phyloP scores from a whole-genome alignment of 2,329 filamentous ascomycete species.

The Verticillium klebahnii region DNA sequence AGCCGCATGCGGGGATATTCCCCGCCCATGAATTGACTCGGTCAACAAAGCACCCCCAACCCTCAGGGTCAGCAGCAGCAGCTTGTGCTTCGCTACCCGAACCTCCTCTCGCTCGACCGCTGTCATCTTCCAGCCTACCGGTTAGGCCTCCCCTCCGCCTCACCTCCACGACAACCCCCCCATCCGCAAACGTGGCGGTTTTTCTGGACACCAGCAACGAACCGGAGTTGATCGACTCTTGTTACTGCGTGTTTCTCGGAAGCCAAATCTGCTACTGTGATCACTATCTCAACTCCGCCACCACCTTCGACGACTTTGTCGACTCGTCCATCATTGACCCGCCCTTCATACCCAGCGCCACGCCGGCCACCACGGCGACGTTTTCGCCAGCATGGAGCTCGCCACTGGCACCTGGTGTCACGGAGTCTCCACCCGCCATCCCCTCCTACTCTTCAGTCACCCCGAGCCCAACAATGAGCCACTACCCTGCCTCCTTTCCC shows the following conservation, averaged over 20 bases:
- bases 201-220: constrained; percentile 11
- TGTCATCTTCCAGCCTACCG: not conserved
- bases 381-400: constrained; percentile 11
- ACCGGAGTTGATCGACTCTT: constrained; percentile 12
- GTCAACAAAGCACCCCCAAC: constrained; percentile 13
- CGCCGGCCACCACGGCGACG: not conserved
- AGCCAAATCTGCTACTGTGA: constrained; percentile 12
- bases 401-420: constrained; percentile 15
- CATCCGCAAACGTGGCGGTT: constrained; percentile 12
- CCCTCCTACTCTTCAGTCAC: constrained; percentile 13
- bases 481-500: constrained; percentile 5
- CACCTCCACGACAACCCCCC: not conserved
- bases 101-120: not conserved
- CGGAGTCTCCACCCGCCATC: constrained; percentile 14
- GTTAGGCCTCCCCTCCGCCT: not conserved
- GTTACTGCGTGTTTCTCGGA: constrained; percentile 13
- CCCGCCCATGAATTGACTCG: constrained; percentile 15
- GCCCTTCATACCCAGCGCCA: not conserved
- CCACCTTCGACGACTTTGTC: constrained; percentile 3
- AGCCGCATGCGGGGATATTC: constrained; percentile 16
- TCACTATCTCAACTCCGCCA: constrained; percentile 4
- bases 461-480: constrained; percentile 12
- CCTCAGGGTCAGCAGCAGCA: constrained; percentile 10
- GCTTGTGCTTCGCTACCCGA: constrained; percentile 3
- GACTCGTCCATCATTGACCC: constrained; percentile 11